Conservation (phyloP, 1,284 basidiomycete genomes). For the Malassezia globosa region DNA sequence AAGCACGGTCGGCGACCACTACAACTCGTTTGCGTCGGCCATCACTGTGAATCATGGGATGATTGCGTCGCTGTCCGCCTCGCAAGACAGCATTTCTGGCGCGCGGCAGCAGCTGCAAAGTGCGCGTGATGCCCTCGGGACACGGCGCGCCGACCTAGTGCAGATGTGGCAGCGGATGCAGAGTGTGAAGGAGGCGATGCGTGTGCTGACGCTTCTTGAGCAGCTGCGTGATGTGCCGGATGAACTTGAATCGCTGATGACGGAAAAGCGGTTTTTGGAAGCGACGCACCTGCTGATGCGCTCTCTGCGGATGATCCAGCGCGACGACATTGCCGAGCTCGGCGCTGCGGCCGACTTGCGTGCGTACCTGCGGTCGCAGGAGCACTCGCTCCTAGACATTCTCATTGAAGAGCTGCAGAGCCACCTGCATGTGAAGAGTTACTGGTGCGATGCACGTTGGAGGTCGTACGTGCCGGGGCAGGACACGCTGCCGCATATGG, state of each 20-base stretch:
- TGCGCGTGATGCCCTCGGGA: slow-evolving; percentile 41
- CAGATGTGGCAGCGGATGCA: slow-evolving; percentile 45
- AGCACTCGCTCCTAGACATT: slow-evolving; percentile 58
- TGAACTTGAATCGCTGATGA: slow-evolving; percentile 79
- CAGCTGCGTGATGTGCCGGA: slow-evolving; percentile 83
- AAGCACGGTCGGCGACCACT: slow-evolving; percentile 45
- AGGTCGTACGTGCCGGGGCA: slow-evolving; percentile 70
- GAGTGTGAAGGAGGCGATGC: slow-evolving; percentile 38
- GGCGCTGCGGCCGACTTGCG: slow-evolving; percentile 82
- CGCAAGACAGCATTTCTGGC: slow-evolving; percentile 31
- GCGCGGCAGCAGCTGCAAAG: slow-evolving; percentile 31
- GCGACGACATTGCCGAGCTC: slow-evolving; percentile 81
- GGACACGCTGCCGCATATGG: slow-evolving; percentile 48
- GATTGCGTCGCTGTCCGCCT: slow-evolving; percentile 24
- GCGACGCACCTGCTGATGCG: slow-evolving; percentile 77
- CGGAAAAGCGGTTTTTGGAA: slow-evolving; percentile 83
- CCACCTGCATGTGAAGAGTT: slow-evolving; percentile 93
- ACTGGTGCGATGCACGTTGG: slow-evolving; percentile 92
- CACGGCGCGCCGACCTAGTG: slow-evolving; percentile 41
- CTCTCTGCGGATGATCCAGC: slow-evolving; percentile 80
- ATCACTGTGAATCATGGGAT: slow-evolving; percentile 45
- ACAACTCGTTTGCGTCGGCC: slow-evolving; percentile 45
- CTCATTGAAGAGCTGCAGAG: slow-evolving; percentile 89
- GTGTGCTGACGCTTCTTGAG: slow-evolving; percentile 39
- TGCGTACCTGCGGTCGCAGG: slow-evolving; percentile 73